Conservation (phyloP, 805 yeast species). For the Dipodascopsis uninucleata region DNA sequence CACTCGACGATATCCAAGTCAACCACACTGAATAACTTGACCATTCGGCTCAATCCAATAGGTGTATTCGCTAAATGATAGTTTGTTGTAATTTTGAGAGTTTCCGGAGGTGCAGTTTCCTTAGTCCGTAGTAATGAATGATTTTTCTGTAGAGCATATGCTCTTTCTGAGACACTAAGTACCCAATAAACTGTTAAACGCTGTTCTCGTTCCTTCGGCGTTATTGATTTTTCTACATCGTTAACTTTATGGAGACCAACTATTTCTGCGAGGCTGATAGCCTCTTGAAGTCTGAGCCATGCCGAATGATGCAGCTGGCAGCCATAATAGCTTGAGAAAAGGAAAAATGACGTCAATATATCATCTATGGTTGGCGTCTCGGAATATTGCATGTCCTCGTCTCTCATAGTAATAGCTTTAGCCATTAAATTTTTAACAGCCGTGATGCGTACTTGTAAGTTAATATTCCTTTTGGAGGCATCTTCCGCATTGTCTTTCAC, state of each 20-base stretch:
- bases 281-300: constrained; percentile 15
- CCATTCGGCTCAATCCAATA: too few relatives aligned
- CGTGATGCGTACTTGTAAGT: constrained; percentile 2
- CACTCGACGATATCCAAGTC: constrained; percentile 7
- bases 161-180: too few relatives aligned
- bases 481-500: constrained; percentile 2
- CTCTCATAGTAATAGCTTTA: constrained; percentile 4
- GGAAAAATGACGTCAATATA: constrained; percentile 8
- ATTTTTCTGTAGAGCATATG: too few relatives aligned
- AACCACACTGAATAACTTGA: constrained; percentile 5
- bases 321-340: constrained; percentile 4
- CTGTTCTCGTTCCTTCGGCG: too few relatives aligned
- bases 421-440: constrained; percentile 1
- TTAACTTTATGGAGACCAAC: too few relatives aligned
- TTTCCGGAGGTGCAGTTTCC: too few relatives aligned
- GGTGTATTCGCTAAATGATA: too few relatives aligned
- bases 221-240: too few relatives aligned
- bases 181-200: too few relatives aligned
- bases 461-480: not conserved
- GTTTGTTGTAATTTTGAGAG: too few relatives aligned
- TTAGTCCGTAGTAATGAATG: too few relatives aligned
- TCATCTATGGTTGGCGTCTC: constrained; percentile 7
- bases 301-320: constrained; percentile 5
- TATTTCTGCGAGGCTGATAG: constrained; percentile 13
- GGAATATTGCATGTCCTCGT: not conserved